phyloP scores from a whole-genome alignment of 768 basidiomycete species.

The Lactifluus hygrophoroides region DNA sequence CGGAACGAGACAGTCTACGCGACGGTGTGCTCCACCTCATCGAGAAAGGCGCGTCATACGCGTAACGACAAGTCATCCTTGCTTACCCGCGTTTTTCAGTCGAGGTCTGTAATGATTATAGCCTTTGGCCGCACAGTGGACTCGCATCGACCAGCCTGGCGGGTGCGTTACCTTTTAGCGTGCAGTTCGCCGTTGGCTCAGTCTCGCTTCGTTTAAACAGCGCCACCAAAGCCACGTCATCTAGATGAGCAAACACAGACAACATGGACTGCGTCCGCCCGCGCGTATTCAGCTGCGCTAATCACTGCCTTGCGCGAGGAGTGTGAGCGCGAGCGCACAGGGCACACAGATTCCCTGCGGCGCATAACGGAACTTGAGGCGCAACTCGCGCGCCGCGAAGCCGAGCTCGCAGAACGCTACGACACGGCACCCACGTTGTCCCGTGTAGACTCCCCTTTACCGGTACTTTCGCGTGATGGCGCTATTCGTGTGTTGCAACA shows the following conservation, averaged over 20 bases:
- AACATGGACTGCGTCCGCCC: slow-evolving; percentile 16
- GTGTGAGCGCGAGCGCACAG: slow-evolving; percentile 37
- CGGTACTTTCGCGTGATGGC: slow-evolving; percentile 15
- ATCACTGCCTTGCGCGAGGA: slow-evolving; percentile 36
- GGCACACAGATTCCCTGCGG: slow-evolving; percentile 32
- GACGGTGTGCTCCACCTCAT: slow-evolving; percentile 45
- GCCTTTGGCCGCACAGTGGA: slow-evolving; percentile 18
- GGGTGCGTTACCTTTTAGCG: background rate
- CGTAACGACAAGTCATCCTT: background rate
- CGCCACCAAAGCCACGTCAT: slow-evolving; percentile 5
- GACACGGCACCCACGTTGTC: background rate
- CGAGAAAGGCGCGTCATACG: slow-evolving; percentile 45
- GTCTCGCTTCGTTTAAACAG: background rate
- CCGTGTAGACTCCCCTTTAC: background rate
- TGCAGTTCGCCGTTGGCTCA: background rate
- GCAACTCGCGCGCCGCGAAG: slow-evolving; percentile 48
- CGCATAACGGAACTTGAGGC: slow-evolving; percentile 42
- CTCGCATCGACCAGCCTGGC: slow-evolving; percentile 4
- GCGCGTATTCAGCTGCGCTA: slow-evolving; percentile 38
- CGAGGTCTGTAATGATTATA: slow-evolving; percentile 19
- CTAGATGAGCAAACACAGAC: slow-evolving; percentile 22
- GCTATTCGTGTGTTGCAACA: slow-evolving; percentile 17
- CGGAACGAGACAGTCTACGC: slow-evolving; percentile 45
- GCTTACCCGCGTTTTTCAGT: slow-evolving; percentile 8
- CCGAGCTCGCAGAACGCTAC: slow-evolving; percentile 36